Evolutionary conservation across 768 basidiomycete species (phyloP).

Genomic region (Panaeolus cyanescens): DNA sequence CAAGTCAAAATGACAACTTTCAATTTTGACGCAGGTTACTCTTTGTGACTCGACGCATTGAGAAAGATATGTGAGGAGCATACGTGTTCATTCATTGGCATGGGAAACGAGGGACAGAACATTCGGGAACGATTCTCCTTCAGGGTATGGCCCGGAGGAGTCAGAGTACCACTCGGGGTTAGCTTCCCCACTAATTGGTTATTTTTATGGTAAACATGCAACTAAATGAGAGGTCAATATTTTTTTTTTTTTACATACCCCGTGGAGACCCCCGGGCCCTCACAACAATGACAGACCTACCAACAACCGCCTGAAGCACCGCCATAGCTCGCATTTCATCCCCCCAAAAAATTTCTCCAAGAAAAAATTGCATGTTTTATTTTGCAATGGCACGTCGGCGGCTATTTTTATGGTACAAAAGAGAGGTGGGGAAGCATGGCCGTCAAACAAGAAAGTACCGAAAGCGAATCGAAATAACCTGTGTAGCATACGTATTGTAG

Average conservation of each 20-base stretch:
- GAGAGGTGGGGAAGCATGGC: background rate
- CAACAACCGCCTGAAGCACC: too few species aligned
- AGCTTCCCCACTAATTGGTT: background rate
- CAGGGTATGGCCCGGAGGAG: background rate
- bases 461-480: background rate
- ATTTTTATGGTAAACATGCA: background rate
- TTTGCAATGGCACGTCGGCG: background rate
- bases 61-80: too few species aligned
- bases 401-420: background rate
- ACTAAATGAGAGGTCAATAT: background rate
- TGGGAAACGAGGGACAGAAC: background rate
- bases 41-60: too few species aligned
- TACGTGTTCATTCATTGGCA: background rate
- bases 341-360: too few species aligned
- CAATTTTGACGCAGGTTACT: too few species aligned
- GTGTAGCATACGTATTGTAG: background rate
- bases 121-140: background rate
- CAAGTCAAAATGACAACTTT: background rate
- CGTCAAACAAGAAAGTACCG: background rate
- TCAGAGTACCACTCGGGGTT: background rate
- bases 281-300: too few species aligned
- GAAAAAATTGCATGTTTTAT: background rate
- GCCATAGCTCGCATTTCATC: too few species aligned
- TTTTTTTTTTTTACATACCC: too few species aligned
- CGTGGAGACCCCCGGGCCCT: too few species aligned